phyloP scores from a whole-genome alignment of 1,139 yeast genomes.

The Suhomyces maxii region DNA sequence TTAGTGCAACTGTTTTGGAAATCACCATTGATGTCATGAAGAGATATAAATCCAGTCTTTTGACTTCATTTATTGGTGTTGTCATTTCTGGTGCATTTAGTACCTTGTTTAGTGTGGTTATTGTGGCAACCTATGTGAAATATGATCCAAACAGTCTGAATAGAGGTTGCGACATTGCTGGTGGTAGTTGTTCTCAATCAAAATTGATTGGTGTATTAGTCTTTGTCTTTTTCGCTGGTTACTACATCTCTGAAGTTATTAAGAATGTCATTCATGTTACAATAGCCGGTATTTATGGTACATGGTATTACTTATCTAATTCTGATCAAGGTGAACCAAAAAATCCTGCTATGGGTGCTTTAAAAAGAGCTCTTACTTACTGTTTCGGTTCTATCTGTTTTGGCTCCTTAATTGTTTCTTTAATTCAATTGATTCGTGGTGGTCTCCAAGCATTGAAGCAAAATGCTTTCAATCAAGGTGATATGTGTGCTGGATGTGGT shows the following conservation, averaged over 20 bases:
- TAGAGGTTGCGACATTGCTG: slow-evolving; percentile 45
- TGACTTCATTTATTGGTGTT: slow-evolving; percentile 66
- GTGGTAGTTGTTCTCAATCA: slow-evolving; percentile 67
- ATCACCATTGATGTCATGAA: slow-evolving; percentile 77
- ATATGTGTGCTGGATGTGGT: slow-evolving; percentile 54
- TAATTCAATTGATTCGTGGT: slow-evolving; percentile 66
- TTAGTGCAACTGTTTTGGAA: slow-evolving; percentile 72
- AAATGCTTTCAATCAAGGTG: slow-evolving; percentile 57
- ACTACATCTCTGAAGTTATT: slow-evolving; percentile 80
- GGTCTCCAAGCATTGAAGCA: slow-evolving; percentile 47
- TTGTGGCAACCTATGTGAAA: slow-evolving; percentile 77
- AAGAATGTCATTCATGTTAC: slow-evolving; percentile 84
- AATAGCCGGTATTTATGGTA: slow-evolving; percentile 82
- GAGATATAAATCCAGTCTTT: slow-evolving; percentile 64
- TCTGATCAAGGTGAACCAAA: slow-evolving; percentile 81
- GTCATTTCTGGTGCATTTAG: slow-evolving; percentile 65
- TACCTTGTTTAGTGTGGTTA: slow-evolving; percentile 61
- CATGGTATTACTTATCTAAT: slow-evolving; percentile 82
- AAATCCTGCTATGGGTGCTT: slow-evolving; percentile 79
- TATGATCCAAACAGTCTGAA: slow-evolving; percentile 48
- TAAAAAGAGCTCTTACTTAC: slow-evolving; percentile 79
- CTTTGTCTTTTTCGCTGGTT: slow-evolving; percentile 82
- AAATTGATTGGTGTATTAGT: slow-evolving; percentile 68
- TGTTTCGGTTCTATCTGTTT: slow-evolving; percentile 90
- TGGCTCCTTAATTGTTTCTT: slow-evolving; percentile 79